A percentile compares a stretch with the other conserved stretches of the same genome.
Evolutionary conservation across 768 basidiomycete species (phyloP).

Genomic region (Calvatia gigantea): DNA sequence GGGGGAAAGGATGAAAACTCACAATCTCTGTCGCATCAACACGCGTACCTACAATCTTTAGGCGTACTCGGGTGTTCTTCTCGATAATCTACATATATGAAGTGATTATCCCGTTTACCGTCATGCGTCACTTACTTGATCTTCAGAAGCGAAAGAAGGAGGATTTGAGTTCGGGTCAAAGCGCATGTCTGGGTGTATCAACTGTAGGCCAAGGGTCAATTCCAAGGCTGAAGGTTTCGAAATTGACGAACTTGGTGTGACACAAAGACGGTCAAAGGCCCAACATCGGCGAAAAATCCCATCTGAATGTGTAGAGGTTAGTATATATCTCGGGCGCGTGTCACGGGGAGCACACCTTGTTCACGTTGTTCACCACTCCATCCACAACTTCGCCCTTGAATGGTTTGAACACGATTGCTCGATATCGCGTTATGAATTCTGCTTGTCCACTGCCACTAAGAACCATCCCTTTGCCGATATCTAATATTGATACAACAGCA

Average conservation of each 20-base stretch:
- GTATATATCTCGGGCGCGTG: background rate
- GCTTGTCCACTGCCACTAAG: conserved; percentile 91
- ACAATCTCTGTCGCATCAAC: conserved; percentile 98
- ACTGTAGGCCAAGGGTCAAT: conserved; percentile 38
- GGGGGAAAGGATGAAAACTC: conserved; percentile 25
- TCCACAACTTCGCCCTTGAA: conserved; percentile 99
- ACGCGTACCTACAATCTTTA: conserved; percentile 98
- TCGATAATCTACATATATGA: conserved; percentile 70
- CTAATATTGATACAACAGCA: conserved; percentile 84
- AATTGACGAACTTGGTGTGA: conserved; percentile 77
- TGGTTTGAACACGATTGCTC: conserved; percentile 98
- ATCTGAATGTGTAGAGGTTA: conserved; percentile 49
- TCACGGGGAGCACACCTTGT: conserved; percentile 62
- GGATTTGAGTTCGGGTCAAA: conserved; percentile 97
- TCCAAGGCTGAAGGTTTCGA: background rate
- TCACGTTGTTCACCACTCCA: conserved; percentile 92
- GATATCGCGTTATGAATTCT: conserved; percentile 91
- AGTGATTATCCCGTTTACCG: background rate
- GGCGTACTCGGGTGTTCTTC: conserved; percentile 86
- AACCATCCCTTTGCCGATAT: conserved; percentile 92
- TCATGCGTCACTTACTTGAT: conserved; percentile 50
- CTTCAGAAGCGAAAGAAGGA: conserved; percentile 92
- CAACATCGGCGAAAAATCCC: conserved; percentile 98
- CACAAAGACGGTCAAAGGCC: conserved; percentile 91
- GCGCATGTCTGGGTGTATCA: conserved; percentile 90